Evolutionary conservation across 352 stramenopile genomes (phyloP).

Genomic region (Globisporangium heterothallicum): DNA sequence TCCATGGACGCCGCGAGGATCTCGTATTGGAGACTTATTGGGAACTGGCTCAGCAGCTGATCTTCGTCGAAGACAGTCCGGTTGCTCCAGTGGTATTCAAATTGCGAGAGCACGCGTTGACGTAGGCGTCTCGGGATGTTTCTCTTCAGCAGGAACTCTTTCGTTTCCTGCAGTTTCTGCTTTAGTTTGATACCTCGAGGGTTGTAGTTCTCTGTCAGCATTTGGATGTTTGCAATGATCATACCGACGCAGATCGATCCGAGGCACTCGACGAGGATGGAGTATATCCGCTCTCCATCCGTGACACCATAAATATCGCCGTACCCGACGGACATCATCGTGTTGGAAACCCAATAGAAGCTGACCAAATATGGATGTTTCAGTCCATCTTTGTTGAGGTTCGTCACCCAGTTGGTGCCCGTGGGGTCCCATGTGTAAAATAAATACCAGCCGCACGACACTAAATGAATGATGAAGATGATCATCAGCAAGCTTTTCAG

Average conservation of each 20-base stretch:
- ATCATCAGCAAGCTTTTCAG: constrained; percentile 63
- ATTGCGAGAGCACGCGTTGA: constrained; percentile 70
- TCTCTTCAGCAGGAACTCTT: constrained; percentile 73
- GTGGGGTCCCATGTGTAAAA: constrained; percentile 78
- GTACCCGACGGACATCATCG: constrained; percentile 92
- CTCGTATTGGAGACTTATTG: constrained; percentile 69
- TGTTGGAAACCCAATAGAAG: constrained; percentile 92
- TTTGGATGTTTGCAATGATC: constrained; percentile 91
- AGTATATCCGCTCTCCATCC: constrained; percentile 73
- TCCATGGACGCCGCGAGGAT: constrained; percentile 76
- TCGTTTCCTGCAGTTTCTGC: constrained; percentile 70
- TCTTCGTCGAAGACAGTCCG: constrained; percentile 76
- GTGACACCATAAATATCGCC: constrained; percentile 86
- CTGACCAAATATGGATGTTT: constrained; percentile 78
- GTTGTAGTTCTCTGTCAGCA: constrained; percentile 91
- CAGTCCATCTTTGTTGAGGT: constrained; percentile 34
- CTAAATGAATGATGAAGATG: constrained; percentile 75
- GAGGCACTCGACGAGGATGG: constrained; percentile 79
- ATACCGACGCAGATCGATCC: constrained; percentile 87
- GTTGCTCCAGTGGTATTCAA: constrained; percentile 75
- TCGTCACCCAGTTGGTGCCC: constrained; percentile 68
- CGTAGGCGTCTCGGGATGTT: constrained; percentile 55
- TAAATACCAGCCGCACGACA: constrained; percentile 74
- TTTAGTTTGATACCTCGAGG: constrained; percentile 66
- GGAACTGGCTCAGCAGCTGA: constrained; percentile 54